Percentiles rank a stretch among this genome's conserved stretches.
phyloP scores from a whole-genome alignment of 1,139 yeast species.

The Kodamaea sp. region DNA sequence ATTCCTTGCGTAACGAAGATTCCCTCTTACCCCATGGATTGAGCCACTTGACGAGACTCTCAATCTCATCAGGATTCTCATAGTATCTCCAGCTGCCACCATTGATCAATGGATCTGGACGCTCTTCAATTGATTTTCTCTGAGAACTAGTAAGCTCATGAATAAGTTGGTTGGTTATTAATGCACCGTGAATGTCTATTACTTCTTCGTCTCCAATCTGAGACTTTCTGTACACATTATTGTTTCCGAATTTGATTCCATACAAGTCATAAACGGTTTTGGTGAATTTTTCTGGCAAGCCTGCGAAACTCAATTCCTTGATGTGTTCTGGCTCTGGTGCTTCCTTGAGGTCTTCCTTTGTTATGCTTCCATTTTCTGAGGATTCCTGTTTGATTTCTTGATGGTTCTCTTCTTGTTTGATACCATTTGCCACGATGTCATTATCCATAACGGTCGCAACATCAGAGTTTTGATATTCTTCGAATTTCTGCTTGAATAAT shows the following conservation, averaged over 20 bases:
- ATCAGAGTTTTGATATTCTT: not conserved
- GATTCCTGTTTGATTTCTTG: not conserved
- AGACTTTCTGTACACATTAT: slow-evolving; percentile 17
- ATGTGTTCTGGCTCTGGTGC: slow-evolving; percentile 2
- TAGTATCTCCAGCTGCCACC: slow-evolving; percentile 69
- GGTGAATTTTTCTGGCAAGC: slow-evolving; percentile 20
- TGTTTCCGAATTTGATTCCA: slow-evolving; percentile 19
- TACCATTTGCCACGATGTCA: slow-evolving; percentile 1
- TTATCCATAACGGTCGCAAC: not conserved
- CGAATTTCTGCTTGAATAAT: slow-evolving; percentile 6
- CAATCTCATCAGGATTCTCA: slow-evolving; percentile 63
- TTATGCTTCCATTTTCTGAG: not conserved
- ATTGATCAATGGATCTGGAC: slow-evolving; percentile 52
- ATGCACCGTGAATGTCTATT: slow-evolving; percentile 48
- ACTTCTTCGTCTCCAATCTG: slow-evolving; percentile 16
- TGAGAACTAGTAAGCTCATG: slow-evolving; percentile 46
- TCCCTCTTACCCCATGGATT: slow-evolving; percentile 81
- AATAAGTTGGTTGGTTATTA: slow-evolving; percentile 22
- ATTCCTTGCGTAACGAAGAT: slow-evolving; percentile 62
- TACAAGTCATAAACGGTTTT: slow-evolving; percentile 19
- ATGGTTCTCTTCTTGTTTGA: slow-evolving; percentile 1
- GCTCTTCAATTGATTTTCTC: slow-evolving; percentile 70
- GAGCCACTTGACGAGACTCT: slow-evolving; percentile 62
- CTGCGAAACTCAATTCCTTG: slow-evolving; percentile 14
- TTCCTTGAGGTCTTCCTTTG: not conserved